Percentiles rank a stretch among this genome's conserved stretches.
phyloP scores from a whole-genome alignment of 495 filamentous ascomycete genomes.

The Penicillium fimorum region DNA sequence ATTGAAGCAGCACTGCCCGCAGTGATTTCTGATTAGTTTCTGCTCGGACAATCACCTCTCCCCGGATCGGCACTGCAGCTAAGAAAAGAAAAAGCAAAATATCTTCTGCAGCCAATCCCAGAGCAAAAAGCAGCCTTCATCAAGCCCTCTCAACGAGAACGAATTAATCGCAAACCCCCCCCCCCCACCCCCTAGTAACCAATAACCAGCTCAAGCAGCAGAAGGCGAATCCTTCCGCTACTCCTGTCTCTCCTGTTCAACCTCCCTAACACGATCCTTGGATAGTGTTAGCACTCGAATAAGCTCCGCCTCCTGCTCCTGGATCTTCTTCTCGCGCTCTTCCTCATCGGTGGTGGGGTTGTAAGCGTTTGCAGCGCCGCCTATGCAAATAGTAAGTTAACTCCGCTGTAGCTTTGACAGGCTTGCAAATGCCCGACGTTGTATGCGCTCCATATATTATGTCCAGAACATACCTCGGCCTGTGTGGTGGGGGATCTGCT shows the following conservation, averaged over 20 bases:
- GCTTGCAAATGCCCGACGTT: neutral
- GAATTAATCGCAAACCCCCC: neutral
- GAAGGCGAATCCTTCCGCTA: slow-evolving; percentile 26
- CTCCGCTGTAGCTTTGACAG: neutral
- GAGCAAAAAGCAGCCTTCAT: neutral
- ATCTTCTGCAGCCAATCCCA: neutral
- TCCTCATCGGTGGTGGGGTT: slow-evolving; percentile 42
- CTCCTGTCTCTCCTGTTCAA: slow-evolving; percentile 30
- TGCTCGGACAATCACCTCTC: neutral
- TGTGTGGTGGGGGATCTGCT: slow-evolving; percentile 43
- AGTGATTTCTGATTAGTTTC: slow-evolving; percentile 16
- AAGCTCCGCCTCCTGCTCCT: slow-evolving; percentile 38
- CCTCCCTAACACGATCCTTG: slow-evolving; percentile 40
- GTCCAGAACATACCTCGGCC: slow-evolving; percentile 42
- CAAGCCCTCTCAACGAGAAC: neutral
- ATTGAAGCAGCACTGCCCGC: slow-evolving; percentile 22
- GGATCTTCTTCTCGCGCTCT: slow-evolving; percentile 26
- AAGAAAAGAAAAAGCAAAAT: neutral
- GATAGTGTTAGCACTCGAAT: slow-evolving; percentile 38
- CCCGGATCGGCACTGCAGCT: neutral
- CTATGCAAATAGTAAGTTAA: slow-evolving; percentile 22
- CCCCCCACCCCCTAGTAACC: neutral
- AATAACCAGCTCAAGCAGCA: slow-evolving; percentile 1
- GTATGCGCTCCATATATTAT: neutral
- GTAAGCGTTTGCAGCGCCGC: slow-evolving; percentile 46